Evolutionary conservation across 2,329 filamentous ascomycete genomes (phyloP), one percentile per base, ranked within the genome.

Genomic region (Emergomyces orientalis): DNA sequence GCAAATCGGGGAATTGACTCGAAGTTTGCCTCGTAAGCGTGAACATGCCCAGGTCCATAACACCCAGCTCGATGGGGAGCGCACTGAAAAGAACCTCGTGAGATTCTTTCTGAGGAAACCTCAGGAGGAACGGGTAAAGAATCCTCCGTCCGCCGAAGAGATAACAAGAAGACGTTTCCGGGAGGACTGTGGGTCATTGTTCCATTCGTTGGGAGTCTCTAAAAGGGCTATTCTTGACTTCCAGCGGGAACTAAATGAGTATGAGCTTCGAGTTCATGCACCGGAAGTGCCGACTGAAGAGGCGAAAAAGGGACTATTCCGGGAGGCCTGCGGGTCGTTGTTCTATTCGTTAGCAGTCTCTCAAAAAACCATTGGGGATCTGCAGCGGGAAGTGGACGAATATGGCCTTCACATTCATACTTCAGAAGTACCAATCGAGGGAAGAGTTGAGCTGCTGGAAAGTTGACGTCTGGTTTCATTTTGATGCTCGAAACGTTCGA

Each of bases 311-410:
- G 30, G n/a, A 7, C 9, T 34, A 17, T n/a, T 37, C 30, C 30
- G 17, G 2, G 52, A 55, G 30, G 52, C 52, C 3, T 55, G 52
- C 19, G 30, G 30, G 9, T 55, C 52, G 17, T n/a, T 55, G n/a
- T 58, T 58, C 39, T 45, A 58, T 58, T 58, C 34, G 22, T 41
- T 58, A 30, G 55, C 55, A 8, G 25, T 58, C 17, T 58, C 55
- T 41, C 55, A 58, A 17, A 41, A 58, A 32, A 58, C 37, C 1
- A 58, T 58, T 30, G 25, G 55, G 27, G 55, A 58, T 17, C 19
- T 58, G 17, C 55, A 58, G 25, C 37, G 37, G 14, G 55, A 41
- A 30, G 55, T 58, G 39, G 39, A 43, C 13, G 37, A 27, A 58
- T 45, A 27, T 41, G 6, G n/a, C 6, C 37, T 27, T 27, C 34